A percentile compares a stretch with the other conserved stretches of the same genome.
These are phyloP conservation scores for Malassezia nana DNA, from an alignment of 1,284 basidiomycete species.

Conservation along the genomic window DNA sequence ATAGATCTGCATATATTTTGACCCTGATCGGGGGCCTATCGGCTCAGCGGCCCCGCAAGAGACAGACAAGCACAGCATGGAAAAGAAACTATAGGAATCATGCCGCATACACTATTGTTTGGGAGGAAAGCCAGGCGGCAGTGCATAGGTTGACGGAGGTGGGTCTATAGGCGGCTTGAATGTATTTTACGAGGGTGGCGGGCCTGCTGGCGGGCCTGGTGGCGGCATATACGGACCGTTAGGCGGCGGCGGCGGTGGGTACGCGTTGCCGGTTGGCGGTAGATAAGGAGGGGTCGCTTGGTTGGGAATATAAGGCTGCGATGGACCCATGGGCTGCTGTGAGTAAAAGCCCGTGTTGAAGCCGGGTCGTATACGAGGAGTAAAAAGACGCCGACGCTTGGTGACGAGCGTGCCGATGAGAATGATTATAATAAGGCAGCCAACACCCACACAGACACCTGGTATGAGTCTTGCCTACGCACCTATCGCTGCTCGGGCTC, in stretches of 20 bases:
- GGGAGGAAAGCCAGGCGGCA: constrained; percentile 4
- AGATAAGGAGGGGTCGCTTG: background rate
- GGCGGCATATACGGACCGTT: background rate
- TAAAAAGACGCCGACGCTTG: constrained; percentile 4
- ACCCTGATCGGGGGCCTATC: background rate
- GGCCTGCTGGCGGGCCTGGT: constrained; percentile 3
- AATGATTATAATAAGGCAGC: constrained; percentile 4
- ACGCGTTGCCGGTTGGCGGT: background rate
- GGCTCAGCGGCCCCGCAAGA: background rate
- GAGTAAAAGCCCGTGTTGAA: background rate
- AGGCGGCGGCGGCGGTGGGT: background rate
- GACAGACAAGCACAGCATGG: no score
- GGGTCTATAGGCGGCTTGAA: background rate
- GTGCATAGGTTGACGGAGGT: background rate
- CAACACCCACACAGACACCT: constrained; percentile 8
- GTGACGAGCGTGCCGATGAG: background rate
- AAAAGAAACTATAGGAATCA: background rate
- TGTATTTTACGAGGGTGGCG: background rate
- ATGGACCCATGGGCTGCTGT: background rate
- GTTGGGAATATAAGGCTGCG: constrained; percentile 1
- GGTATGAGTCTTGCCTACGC: background rate
- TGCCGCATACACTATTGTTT: background rate
- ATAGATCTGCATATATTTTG: background rate
- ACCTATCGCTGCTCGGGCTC: constrained; percentile 11
- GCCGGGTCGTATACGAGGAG: constrained; percentile 3